Percentiles rank a stretch among this genome's conserved stretches.
phyloP scores from a whole-genome alignment of 2,329 filamentous ascomycete genomes.

The Trichoderma hamatum region DNA sequence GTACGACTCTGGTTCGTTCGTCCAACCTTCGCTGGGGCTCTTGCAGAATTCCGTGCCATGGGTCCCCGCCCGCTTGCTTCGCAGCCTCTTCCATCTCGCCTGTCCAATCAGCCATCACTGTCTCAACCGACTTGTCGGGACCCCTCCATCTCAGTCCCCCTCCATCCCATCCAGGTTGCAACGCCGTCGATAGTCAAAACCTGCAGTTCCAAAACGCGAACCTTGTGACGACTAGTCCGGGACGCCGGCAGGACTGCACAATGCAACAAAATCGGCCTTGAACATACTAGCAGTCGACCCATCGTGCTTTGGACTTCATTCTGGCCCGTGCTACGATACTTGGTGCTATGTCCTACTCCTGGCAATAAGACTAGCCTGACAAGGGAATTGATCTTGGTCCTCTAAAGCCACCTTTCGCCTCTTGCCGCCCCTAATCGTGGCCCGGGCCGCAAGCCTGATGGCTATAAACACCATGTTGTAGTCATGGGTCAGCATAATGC shows the following conservation, averaged over 20 bases:
- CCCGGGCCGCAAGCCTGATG: constrained; percentile 15
- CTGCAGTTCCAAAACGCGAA: neutral
- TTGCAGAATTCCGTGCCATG: constrained; percentile 7
- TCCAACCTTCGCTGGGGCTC: neutral
- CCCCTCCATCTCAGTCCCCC: constrained; percentile 16
- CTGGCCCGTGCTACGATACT: neutral
- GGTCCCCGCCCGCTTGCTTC: constrained; percentile 18
- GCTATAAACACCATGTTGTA: neutral
- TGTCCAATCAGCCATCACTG: constrained; percentile 16
- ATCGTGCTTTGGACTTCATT: neutral
- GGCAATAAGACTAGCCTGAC: neutral
- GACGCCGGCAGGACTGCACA: neutral
- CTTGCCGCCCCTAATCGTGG: constrained; percentile 21
- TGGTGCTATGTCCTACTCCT: neutral
- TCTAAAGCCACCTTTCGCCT: constrained; percentile 12
- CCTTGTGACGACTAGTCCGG: neutral
- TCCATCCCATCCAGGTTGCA: constrained; percentile 5
- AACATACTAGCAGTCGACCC: neutral
- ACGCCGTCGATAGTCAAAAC: constrained; percentile 7
- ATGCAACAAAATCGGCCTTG: neutral
- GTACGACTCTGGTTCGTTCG: constrained; percentile 3
- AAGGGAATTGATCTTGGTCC: neutral
- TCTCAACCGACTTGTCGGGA: constrained; percentile 26
- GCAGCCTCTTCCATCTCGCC: constrained; percentile 16
- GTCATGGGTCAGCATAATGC: neutral